Evolutionary conservation across 148 eudicot species (phyloP).

Genomic region (Tetragonia tetragonoides): DNA sequence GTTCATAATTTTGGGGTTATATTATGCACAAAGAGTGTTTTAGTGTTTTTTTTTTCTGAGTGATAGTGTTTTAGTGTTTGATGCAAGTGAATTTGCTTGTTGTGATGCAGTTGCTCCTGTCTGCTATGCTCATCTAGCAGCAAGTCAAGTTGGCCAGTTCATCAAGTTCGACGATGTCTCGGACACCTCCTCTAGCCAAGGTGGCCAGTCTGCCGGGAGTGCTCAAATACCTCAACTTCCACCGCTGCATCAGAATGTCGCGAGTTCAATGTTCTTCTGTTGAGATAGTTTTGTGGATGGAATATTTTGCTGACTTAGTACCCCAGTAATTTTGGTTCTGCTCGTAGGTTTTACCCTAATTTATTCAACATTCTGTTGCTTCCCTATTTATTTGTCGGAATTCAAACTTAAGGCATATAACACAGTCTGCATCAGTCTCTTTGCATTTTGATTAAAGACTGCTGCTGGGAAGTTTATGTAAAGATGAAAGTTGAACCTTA

Average conservation of each 20-base stretch:
- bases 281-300: not conserved
- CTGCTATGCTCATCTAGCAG: constrained; percentile 42
- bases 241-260: constrained; percentile 25
- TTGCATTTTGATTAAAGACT: too few relatives aligned
- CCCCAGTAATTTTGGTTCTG: too few relatives aligned
- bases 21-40: too few relatives aligned
- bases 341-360: too few relatives aligned
- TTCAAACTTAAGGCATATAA: too few relatives aligned
- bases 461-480: too few relatives aligned
- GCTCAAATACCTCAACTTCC: constrained; percentile 35
- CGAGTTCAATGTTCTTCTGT: constrained; percentile 45
- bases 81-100: not conserved
- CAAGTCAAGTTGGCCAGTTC: constrained; percentile 35
- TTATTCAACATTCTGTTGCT: too few relatives aligned
- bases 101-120: constrained; percentile 24
- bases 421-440: too few relatives aligned
- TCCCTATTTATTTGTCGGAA: too few relatives aligned
- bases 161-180: constrained; percentile 32
- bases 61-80: not conserved
- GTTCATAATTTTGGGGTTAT: too few relatives aligned
- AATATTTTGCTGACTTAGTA: too few relatives aligned
- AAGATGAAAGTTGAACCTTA: too few relatives aligned
- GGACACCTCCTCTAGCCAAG: constrained; percentile 27
- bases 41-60: not conserved
- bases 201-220: constrained; percentile 26